These are phyloP conservation scores for Aspergillus chevalieri DNA, from an alignment of 2,329 filamentous ascomycete species.

Conservation along the genomic window DNA sequence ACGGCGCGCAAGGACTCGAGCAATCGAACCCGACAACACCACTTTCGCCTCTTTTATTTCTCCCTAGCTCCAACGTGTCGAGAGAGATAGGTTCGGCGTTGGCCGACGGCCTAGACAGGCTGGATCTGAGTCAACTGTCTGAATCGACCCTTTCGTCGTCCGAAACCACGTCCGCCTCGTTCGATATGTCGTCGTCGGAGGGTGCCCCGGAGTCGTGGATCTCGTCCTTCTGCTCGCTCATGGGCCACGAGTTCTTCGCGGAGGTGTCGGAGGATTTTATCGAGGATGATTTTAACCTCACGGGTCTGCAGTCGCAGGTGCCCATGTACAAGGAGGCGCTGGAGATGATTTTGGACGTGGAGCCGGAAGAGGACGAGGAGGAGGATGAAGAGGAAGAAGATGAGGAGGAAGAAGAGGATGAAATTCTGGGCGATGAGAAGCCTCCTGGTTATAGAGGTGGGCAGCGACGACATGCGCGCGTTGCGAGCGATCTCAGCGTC, in stretches of 20 bases:
- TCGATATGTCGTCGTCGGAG: conserved; percentile 41
- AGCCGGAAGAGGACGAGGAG: conserved; percentile 77
- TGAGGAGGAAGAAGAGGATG: conserved; percentile 63
- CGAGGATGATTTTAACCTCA: conserved; percentile 99
- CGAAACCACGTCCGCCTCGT: conserved; percentile 31
- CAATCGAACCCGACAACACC: not conserved
- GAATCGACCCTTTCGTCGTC: conserved; percentile 37
- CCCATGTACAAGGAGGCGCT: conserved; percentile 98
- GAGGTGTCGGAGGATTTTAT: conserved; percentile 99
- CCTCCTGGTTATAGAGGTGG: conserved; percentile 42
- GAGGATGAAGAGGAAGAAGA: conserved; percentile 63
- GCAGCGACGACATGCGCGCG: conserved; percentile 73
- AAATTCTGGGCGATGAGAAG: conserved; percentile 55
- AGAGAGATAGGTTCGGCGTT: conserved; percentile 40
- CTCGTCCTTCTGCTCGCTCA: conserved; percentile 87
- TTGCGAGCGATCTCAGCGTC: conserved; percentile 86
- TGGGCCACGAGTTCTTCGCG: conserved; percentile 98
- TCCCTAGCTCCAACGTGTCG: conserved; percentile 38
- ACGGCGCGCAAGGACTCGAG: not conserved
- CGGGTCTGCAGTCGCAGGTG: conserved; percentile 88
- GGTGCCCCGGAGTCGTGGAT: conserved; percentile 84
- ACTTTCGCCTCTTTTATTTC: conserved; percentile 6
- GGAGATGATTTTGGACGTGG: conserved; percentile 98
- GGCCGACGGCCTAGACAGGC: conserved; percentile 44
- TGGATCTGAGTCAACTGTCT: conserved; percentile 42